Evolutionary conservation across 805 yeast species (phyloP), one percentile per base, ranked within the genome.

Genomic region (Ogataea naganishii): DNA sequence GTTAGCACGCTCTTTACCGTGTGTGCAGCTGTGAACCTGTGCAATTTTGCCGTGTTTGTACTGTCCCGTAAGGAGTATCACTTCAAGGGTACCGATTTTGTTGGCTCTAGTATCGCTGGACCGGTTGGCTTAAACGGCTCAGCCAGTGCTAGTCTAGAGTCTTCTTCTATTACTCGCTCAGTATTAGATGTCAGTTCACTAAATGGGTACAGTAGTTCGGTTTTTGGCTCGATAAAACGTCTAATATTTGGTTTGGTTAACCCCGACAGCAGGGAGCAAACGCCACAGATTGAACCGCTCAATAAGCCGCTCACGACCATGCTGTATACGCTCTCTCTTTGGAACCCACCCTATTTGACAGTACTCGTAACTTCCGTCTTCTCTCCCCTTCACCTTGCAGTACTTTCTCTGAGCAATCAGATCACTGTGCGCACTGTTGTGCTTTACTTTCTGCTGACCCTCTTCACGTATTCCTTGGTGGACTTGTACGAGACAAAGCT

Each of bases 281-380:
- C 31, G 8, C 31, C 31, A 20, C 22, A 22, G 22, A 12, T 14
- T 10, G 14, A 21, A 16, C 20, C 20, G 4, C 13, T 13, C 7
- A 22, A 28, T 12, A 28, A 22, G 5, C 31, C 31, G 11, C 13
- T 28, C 3, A 20, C 31, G 6, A 28, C 11, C 13, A 14, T 14
- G 14, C 20, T 28, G 12, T 31, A 33, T 27, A 21, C 30, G 20
- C 10, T 81, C 24, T 56, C 54, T 13, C 67, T 79, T 29, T 81
- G 94, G 94, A 60, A 62, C 24, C 89, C 89, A 0, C 65, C 79
- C 0, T 61, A 61, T 38, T 75, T 78, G 46, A 64, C 64, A 19
- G 56, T 79, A 5, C 53, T 60, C 27, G 40, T 80, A 3, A 62
- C 70, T 18, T 58, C 71, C 3, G 51, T 70, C 2, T 75, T 74